These are phyloP conservation scores for Starmerella vaccinii DNA, from an alignment of 805 yeast genomes.

Conservation along the genomic window DNA sequence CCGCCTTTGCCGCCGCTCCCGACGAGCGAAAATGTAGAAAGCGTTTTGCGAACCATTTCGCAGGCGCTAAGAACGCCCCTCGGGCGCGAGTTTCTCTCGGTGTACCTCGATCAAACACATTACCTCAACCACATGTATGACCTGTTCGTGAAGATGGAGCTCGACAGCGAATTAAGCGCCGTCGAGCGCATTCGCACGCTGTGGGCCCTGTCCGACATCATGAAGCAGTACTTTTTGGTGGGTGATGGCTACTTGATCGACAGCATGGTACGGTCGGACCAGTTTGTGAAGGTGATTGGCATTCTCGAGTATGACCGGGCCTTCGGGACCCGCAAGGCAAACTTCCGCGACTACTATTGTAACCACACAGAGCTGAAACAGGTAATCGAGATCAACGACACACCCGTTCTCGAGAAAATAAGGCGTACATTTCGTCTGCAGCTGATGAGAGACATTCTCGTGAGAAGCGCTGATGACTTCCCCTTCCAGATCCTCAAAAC, in stretches of 20 bases:
- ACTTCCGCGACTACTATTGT: slow-evolving; percentile 56
- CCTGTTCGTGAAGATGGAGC: slow-evolving; percentile 40
- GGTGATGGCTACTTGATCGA: slow-evolving; percentile 59
- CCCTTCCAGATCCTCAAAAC: slow-evolving; percentile 57
- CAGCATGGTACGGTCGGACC: slow-evolving; percentile 43
- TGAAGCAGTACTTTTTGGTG: slow-evolving; percentile 56
- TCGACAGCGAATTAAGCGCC: slow-evolving; percentile 20
- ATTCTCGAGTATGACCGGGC: slow-evolving; percentile 82
- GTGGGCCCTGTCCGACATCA: slow-evolving; percentile 58
- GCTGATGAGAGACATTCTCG: slow-evolving; percentile 75
- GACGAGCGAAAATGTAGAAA: slow-evolving; percentile 40
- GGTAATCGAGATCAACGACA: slow-evolving; percentile 53
- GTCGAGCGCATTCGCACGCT: slow-evolving; percentile 43
- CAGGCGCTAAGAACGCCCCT: slow-evolving; percentile 53
- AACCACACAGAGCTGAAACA: slow-evolving; percentile 57
- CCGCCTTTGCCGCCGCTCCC: slow-evolving; percentile 57
- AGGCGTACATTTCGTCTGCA: slow-evolving; percentile 68
- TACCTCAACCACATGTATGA: slow-evolving; percentile 46
- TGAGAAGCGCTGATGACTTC: slow-evolving; percentile 72
- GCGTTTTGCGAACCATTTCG: slow-evolving; percentile 46
- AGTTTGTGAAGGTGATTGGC: slow-evolving; percentile 55
- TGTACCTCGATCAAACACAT: slow-evolving; percentile 43
- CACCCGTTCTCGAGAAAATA: slow-evolving; percentile 44
- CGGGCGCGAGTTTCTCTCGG: slow-evolving; percentile 50
- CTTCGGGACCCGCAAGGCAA: slow-evolving; percentile 68